These are phyloP conservation scores for Kazachstania martiniae DNA, from an alignment of 805 yeast species.

Conservation along the genomic window DNA sequence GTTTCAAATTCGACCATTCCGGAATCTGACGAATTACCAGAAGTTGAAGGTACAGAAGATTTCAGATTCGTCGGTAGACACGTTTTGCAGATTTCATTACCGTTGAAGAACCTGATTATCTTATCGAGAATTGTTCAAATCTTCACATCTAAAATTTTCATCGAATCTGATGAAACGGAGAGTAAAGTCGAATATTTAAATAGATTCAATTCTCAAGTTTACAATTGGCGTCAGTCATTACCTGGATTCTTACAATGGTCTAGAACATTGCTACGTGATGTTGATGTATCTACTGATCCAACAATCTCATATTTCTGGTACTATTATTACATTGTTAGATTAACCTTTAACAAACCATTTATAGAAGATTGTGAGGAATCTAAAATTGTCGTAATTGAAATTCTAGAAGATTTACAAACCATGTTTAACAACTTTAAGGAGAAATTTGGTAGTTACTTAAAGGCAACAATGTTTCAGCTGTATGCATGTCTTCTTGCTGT, in stretches of 20 bases:
- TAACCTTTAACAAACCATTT: slow-evolving; percentile 54
- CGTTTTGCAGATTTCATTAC: slow-evolving; percentile 25
- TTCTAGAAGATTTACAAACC: slow-evolving; percentile 21
- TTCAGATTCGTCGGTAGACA: slow-evolving; percentile 32
- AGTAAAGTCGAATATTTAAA: slow-evolving; percentile 28
- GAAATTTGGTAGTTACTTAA: slow-evolving; percentile 16
- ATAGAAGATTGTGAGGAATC: slow-evolving; percentile 32
- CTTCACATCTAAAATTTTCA: slow-evolving; percentile 27
- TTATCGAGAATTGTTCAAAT: slow-evolving; percentile 31
- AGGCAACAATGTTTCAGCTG: slow-evolving; percentile 24
- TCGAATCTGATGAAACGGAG: slow-evolving; percentile 25
- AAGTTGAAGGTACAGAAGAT: slow-evolving; percentile 52
- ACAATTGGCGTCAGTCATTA: slow-evolving; percentile 40
- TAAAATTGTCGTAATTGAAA: slow-evolving; percentile 19
- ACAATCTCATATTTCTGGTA: slow-evolving; percentile 42
- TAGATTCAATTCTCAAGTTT: slow-evolving; percentile 39
- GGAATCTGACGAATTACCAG: slow-evolving; percentile 49
- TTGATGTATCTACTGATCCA: slow-evolving; percentile 40
- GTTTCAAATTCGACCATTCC: slow-evolving; percentile 50
- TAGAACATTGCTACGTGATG: slow-evolving; percentile 28
- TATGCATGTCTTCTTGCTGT: slow-evolving; percentile 26
- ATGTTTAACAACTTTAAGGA: slow-evolving; percentile 20
- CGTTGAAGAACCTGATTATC: slow-evolving; percentile 35
- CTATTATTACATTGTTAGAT: slow-evolving; percentile 45
- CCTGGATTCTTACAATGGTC: slow-evolving; percentile 44